These are phyloP conservation scores for Tulasnella sp. DNA, from an alignment of 768 basidiomycete species.

Conservation along the genomic window DNA sequence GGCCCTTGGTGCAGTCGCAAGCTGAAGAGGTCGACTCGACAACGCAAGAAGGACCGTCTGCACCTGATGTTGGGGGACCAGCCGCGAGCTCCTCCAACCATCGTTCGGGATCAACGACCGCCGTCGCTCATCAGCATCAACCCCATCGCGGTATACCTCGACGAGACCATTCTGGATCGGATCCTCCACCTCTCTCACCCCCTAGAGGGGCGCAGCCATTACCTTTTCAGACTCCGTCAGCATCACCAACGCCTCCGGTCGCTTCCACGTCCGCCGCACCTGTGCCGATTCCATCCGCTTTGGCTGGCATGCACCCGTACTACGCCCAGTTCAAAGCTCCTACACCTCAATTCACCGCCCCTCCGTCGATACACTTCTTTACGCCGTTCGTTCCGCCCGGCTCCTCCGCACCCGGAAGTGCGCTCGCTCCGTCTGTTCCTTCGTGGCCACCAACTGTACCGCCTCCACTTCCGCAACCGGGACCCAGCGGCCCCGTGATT, in stretches of 20 bases:
- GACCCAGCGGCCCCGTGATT: neutral
- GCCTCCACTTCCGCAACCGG: neutral
- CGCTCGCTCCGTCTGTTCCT: neutral
- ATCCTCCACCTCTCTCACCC: neutral
- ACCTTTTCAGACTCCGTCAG: neutral
- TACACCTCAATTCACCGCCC: neutral
- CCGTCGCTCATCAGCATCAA: neutral
- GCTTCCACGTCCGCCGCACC: neutral
- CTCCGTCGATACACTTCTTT: neutral
- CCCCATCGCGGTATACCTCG: neutral
- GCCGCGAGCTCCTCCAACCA: neutral
- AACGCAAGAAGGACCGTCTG: neutral
- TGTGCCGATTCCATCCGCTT: neutral
- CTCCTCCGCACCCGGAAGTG: neutral
- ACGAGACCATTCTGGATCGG: neutral
- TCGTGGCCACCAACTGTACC: neutral
- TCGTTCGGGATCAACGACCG: neutral
- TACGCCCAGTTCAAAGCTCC: slow-evolving; percentile 1
- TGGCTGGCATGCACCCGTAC: neutral
- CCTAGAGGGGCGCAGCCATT: neutral
- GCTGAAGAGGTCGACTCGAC: neutral
- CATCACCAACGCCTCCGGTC: neutral
- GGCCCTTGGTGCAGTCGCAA: neutral
- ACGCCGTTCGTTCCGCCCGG: neutral
- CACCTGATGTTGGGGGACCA: neutral